Conservation (phyloP, 2,329 filamentous ascomycete genomes). For the Botryotinia calthae region DNA sequence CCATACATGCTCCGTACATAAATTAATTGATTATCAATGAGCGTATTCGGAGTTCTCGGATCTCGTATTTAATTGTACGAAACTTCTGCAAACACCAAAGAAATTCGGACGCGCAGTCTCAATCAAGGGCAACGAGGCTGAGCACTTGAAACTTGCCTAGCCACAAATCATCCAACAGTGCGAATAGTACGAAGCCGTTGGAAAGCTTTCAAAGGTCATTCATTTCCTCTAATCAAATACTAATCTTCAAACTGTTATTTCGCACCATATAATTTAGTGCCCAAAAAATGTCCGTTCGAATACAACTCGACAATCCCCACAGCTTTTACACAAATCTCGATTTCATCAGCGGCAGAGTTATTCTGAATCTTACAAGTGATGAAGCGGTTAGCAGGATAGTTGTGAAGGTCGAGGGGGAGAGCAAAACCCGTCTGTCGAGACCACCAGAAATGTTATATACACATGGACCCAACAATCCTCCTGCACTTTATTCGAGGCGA, state of each 20-base stretch:
- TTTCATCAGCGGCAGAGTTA: conserved; percentile 60
- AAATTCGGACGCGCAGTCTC: neutral
- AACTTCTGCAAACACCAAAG: neutral
- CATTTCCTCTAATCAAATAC: neutral
- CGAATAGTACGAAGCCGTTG: neutral
- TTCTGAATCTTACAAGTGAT: conserved; percentile 58
- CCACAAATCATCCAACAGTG: conserved; percentile 11
- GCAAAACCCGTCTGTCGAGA: conserved; percentile 54
- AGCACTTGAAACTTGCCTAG: conserved; percentile 10
- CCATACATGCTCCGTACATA: neutral
- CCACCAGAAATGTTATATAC: conserved; percentile 22
- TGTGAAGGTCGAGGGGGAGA: conserved; percentile 82
- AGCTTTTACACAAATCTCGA: conserved; percentile 81
- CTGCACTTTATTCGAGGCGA: conserved; percentile 23
- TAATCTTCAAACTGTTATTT: neutral
- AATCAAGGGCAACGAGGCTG: conserved; percentile 16
- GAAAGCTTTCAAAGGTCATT: conserved; percentile 4
- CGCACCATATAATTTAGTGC: neutral
- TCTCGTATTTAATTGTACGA: neutral
- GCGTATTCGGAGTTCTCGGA: conserved; percentile 6
- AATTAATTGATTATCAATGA: neutral
- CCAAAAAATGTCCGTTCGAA: conserved; percentile 63
- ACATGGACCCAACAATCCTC: conserved; percentile 23
- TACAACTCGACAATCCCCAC: conserved; percentile 63
- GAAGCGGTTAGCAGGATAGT: conserved; percentile 71